These are phyloP conservation scores for Hypomyces rosellus DNA, from an alignment of 2,329 filamentous ascomycete species.

Conservation along the genomic window DNA sequence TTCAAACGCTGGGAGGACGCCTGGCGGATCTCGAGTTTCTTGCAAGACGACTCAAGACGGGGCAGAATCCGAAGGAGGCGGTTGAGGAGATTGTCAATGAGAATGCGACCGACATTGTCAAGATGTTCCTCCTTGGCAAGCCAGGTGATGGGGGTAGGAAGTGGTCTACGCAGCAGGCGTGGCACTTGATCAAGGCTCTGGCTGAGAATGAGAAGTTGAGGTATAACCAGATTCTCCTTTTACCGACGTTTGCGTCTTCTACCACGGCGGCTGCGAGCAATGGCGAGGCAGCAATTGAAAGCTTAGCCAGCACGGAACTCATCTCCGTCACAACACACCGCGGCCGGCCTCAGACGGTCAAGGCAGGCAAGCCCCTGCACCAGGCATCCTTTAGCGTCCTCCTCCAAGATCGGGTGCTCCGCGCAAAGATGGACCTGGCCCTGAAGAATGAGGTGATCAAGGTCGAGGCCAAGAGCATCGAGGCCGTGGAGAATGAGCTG, in stretches of 20 bases:
- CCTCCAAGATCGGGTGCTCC: slow-evolving; percentile 64
- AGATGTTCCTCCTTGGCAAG: slow-evolving; percentile 77
- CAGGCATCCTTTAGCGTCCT: slow-evolving; percentile 73
- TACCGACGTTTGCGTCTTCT: slow-evolving; percentile 63
- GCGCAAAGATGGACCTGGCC: slow-evolving; percentile 65
- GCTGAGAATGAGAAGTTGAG: slow-evolving; percentile 61
- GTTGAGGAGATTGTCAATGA: slow-evolving; percentile 86
- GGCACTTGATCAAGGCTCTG: slow-evolving; percentile 77
- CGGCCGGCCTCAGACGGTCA: slow-evolving; percentile 72
- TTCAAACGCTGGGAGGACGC: slow-evolving; percentile 77
- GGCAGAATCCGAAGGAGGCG: slow-evolving; percentile 74
- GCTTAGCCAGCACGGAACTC: slow-evolving; percentile 77
- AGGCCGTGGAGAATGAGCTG: slow-evolving; percentile 74
- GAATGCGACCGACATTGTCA: slow-evolving; percentile 81
- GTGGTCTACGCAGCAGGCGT: slow-evolving; percentile 84
- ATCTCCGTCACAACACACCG: slow-evolving; percentile 68
- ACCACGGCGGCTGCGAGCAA: slow-evolving; percentile 42
- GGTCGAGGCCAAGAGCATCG: slow-evolving; percentile 66
- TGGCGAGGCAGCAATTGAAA: slow-evolving; percentile 70
- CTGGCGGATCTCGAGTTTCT: slow-evolving; percentile 95
- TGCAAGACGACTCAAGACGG: slow-evolving; percentile 79
- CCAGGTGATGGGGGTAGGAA: slow-evolving; percentile 42
- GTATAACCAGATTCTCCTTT: slow-evolving; percentile 81
- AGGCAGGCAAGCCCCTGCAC: slow-evolving; percentile 80
- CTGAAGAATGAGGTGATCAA: slow-evolving; percentile 63